These are phyloP conservation scores for Aspergillus egyptiacus DNA, from an alignment of 495 filamentous ascomycete species.

Conservation along the genomic window DNA sequence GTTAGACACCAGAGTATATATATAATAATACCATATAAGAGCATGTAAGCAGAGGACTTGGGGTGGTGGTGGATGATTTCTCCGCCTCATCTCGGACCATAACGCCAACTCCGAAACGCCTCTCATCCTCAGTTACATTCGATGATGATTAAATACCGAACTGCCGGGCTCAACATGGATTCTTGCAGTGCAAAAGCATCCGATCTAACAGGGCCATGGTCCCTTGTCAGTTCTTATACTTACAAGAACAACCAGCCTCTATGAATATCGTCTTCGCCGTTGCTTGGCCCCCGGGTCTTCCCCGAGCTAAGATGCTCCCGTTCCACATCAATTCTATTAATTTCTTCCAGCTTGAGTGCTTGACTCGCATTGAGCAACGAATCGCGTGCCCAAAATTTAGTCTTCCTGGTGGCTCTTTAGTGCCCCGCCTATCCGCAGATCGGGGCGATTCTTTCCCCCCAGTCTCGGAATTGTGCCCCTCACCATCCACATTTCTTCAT, in stretches of 20 bases:
- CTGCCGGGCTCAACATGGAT: too few species aligned
- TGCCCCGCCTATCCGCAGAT: neutral
- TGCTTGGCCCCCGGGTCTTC: neutral
- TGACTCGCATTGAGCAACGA: neutral
- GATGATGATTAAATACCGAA: neutral
- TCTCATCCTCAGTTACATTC: neutral
- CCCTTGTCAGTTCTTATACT: neutral
- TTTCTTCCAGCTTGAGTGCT: too few species aligned
- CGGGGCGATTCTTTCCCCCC: neutral
- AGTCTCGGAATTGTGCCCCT: neutral
- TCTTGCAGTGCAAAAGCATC: neutral
- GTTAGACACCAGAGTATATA: too few species aligned
- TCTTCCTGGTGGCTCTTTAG: neutral
- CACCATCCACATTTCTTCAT: neutral
- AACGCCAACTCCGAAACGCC: neutral
- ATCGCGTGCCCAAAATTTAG: constrained; percentile 5
- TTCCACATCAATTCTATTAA: too few species aligned
- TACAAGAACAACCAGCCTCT: too few species aligned
- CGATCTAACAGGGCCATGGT: neutral
- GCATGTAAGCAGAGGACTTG: too few species aligned
- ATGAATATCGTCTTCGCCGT: too few species aligned
- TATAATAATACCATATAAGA: too few species aligned
- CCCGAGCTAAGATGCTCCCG: neutral
- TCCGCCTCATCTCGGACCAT: constrained; percentile 1
- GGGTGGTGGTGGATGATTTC: neutral